These are phyloP conservation scores for Brassica incana DNA, from an alignment of 345 rosid species.

Conservation along the genomic window DNA sequence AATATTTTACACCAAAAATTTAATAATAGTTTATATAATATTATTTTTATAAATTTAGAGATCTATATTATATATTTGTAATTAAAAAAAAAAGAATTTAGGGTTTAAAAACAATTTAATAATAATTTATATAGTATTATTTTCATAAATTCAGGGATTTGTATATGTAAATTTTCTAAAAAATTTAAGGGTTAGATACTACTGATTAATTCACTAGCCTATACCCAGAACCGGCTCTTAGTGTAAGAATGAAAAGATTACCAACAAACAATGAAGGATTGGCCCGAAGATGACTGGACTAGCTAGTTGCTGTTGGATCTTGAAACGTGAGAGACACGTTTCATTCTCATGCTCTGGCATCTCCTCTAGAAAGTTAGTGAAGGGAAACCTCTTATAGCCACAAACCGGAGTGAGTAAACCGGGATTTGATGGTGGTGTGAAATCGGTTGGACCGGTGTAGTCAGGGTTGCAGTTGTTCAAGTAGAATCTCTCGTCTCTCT, in stretches of 20 bases:
- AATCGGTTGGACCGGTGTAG: background rate
- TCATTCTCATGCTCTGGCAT: background rate
- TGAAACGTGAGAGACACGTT: conserved; percentile 6
- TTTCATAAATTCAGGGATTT: too few species aligned
- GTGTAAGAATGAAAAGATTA: background rate
- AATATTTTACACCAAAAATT: too few species aligned
- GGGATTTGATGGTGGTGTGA: background rate
- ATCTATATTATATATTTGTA: too few species aligned
- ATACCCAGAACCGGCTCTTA: too few species aligned
- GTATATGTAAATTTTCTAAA: too few species aligned
- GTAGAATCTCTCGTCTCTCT: background rate
- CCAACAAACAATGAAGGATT: background rate
- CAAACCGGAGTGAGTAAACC: conserved; percentile 12
- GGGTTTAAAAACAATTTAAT: too few species aligned
- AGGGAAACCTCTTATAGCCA: background rate
- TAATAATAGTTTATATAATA: too few species aligned
- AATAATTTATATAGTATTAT: too few species aligned
- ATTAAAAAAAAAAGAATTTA: too few species aligned
- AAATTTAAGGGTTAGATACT: too few species aligned
- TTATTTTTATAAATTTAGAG: background rate
- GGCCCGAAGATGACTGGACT: background rate
- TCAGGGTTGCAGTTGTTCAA: background rate
- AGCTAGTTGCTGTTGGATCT: background rate
- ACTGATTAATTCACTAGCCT: too few species aligned
- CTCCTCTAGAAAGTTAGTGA: background rate